Conservation (phyloP, 2,329 filamentous ascomycete genomes). For the Aspergillus fischeri region DNA sequence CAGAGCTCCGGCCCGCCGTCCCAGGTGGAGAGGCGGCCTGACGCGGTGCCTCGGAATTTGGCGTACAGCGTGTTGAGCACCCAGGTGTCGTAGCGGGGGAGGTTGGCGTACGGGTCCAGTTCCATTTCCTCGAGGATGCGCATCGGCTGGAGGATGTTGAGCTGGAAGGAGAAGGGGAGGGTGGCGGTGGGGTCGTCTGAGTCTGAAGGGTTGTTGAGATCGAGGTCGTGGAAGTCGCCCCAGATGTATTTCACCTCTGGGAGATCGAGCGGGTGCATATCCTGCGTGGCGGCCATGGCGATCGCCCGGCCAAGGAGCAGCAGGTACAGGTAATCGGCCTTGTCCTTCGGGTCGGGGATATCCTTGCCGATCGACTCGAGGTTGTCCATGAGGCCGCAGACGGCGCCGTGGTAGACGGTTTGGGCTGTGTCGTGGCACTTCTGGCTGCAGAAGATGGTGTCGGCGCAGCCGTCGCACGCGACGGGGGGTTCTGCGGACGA, state of each 20-base stretch:
- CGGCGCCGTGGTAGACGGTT: constrained; percentile 54
- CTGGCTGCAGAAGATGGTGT: constrained; percentile 58
- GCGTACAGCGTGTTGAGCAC: constrained; percentile 87
- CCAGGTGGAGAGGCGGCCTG: constrained; percentile 69
- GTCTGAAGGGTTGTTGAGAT: constrained; percentile 11
- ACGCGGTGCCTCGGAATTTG: constrained; percentile 91
- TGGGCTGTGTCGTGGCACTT: constrained; percentile 54
- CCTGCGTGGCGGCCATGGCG: constrained; percentile 59
- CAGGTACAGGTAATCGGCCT: constrained; percentile 57
- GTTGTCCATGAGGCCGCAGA: constrained; percentile 50
- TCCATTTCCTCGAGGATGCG: constrained; percentile 62
- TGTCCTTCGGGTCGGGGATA: constrained; percentile 53
- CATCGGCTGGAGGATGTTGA: constrained; percentile 56
- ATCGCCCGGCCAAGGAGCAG: constrained; percentile 56
- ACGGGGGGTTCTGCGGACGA: constrained; percentile 34
- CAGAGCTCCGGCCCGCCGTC: constrained; percentile 86
- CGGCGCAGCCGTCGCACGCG: constrained; percentile 53
- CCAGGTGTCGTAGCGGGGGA: constrained; percentile 45
- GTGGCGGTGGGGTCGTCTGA: constrained; percentile 34
- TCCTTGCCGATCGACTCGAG: constrained; percentile 57
- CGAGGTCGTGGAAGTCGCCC: constrained; percentile 55
- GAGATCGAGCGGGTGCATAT: constrained; percentile 55
- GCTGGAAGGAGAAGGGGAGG: constrained; percentile 58
- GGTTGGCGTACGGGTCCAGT: constrained; percentile 53
- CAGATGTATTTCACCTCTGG: constrained; percentile 61